These are phyloP conservation scores for Ambrosia hybrid DNA, from an alignment of 140 eudicot species.

Conservation along the genomic window DNA sequence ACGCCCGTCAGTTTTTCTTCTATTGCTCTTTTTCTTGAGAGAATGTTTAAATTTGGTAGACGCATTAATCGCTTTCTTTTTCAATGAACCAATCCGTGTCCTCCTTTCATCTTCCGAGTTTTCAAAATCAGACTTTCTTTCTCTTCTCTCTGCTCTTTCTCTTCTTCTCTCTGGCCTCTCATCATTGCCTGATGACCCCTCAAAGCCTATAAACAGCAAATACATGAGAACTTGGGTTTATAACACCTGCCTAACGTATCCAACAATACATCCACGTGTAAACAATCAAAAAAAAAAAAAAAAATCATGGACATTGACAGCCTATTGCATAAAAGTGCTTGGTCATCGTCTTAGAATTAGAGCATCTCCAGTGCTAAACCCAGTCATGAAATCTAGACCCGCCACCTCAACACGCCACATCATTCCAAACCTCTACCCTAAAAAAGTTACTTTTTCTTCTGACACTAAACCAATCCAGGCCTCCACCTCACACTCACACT, in stretches of 20 bases:
- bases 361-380: no score
- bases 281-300: neutral
- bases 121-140: slow-evolving; percentile 85
- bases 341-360: no score
- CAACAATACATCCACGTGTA: neutral
- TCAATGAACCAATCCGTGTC: slow-evolving; percentile 67
- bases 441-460: no score
- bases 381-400: no score
- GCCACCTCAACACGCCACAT: no score
- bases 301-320: no score
- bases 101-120: slow-evolving; percentile 92
- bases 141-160: slow-evolving; percentile 61
- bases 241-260: neutral
- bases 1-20: slow-evolving; percentile 69
- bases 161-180: slow-evolving; percentile 62
- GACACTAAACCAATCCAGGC: no score
- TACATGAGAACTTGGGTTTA: neutral
- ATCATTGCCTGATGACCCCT: slow-evolving; percentile 76
- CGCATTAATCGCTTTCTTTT: slow-evolving; percentile 89
- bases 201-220: slow-evolving; percentile 61
- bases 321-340: no score
- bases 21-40: slow-evolving; percentile 80
- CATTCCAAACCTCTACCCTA: no score
- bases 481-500: no score
- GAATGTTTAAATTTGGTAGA: slow-evolving; percentile 82